Evolutionary conservation across 805 yeast species (phyloP), one percentile per base, ranked within the genome.

Genomic region (Candida hungchunana): DNA sequence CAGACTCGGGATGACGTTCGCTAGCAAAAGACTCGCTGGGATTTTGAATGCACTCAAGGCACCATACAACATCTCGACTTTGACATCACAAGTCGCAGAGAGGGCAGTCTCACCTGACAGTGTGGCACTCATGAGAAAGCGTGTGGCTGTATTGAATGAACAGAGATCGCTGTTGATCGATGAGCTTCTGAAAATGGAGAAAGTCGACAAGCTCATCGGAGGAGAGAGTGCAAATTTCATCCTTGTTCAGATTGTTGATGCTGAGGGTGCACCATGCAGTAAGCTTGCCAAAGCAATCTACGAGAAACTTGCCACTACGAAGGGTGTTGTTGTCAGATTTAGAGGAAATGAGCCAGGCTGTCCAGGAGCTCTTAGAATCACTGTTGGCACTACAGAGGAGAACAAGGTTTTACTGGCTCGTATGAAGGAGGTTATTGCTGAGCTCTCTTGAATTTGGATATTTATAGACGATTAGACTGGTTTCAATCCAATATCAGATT

Each of bases 271-370:
- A 14, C 90, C 96, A 3, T 77, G 77, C 29, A 82, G 82, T 43
- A 71, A 67, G 15, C 55, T 76, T 18, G 97, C 98, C 3, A 60
- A 72, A 31, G 48, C 63, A 22, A 67, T 88, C 12, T 93, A 90
- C 57, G 69, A 69, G 40, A 66, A 61, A 28, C 62, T 93, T 53
- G 98, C 98, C 0, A 72, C 70, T 19, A 71, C 73, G 17, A 75
- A 79, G 29, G 77, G 75, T 22, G 88, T 90, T 16, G 97, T 93
- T 31, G 84, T 90, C 12, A 75, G 98, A 60, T 93, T 75, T 56
- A 75, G 98, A 64, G 98, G 98, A 20, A 74, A 66, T 23, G 98
- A 93, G 63, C 71, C 79, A 29, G 95, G 95, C 25, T 93, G 98
- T 57, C 64, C 65, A 5, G 98, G 98, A 21, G 86, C 87, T 32